Evolutionary conservation across 495 filamentous ascomycete genomes (phyloP).

Genomic region (Xylaria palmicola): DNA sequence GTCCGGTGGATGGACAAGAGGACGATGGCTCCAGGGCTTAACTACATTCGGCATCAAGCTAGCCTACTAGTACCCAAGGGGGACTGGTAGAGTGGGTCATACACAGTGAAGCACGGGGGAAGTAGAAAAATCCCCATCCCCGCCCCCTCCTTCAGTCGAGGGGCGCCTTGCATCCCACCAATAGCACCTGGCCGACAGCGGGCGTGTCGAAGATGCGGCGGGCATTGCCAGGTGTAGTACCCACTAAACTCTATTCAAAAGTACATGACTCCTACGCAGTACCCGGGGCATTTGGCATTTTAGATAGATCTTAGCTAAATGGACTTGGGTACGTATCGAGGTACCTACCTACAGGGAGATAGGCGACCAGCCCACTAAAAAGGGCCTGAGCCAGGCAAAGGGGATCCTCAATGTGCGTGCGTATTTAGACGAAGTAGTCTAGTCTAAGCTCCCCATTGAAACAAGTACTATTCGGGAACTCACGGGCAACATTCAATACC

Average conservation of each 20-base stretch:
- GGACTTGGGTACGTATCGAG: neutral
- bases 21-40: neutral
- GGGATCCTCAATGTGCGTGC: no score
- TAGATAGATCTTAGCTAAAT: no score
- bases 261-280: no score
- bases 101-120: neutral
- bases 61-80: neutral
- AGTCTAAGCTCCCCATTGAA: no score
- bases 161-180: constrained; percentile 1
- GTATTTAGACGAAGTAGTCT: no score
- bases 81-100: neutral
- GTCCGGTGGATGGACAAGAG: neutral
- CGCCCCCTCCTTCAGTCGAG: neutral
- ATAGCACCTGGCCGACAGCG: neutral
- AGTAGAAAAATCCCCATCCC: neutral
- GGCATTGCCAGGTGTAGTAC: no score
- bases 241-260: no score
- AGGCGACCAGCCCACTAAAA: neutral
- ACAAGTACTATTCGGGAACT: no score
- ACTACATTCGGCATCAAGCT: constrained; percentile 2
- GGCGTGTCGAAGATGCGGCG: neutral
- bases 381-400: no score
- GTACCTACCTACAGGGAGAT: neutral
- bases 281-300: no score
- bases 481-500: no score